Base-by-base conservation (phyloP, 2,329 filamentous ascomycete species). In the Neurospora crassa region DNA sequence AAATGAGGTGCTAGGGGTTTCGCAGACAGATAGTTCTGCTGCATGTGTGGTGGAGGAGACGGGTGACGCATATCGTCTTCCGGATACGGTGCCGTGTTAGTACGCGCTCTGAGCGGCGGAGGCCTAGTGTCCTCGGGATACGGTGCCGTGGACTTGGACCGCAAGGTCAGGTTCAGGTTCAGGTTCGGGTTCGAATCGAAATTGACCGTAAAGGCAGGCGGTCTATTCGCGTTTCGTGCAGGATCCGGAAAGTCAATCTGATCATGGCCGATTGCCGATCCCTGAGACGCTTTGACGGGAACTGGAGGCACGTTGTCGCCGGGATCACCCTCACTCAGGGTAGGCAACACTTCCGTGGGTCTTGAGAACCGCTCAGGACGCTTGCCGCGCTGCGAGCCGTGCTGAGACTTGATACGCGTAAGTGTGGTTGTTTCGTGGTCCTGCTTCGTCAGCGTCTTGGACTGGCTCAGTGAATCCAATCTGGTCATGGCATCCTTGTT, bases 371-470 rank as follows among this genome's bases (percentile, higher is more conserved):
- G 83, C 43, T 89, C 88, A 0, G 88, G 89, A 70, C 88, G 83
- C 76, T 84, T 84, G 41, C 89, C 89, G 68, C 87, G 83, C 77
- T 90, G 88, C 18, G 91, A 92, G 18, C 90, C 91, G 77, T 93
- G 89, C 74, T 91, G 89, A 3, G 89, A 93, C 81, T 92, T 97
- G 83, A 99, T 98, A 70, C 92, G 89, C 69, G 89, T 91, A 74
- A 99, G 89, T 0, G 96, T 94, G 59, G 96, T 91, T 70, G 94
- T 93, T 80, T 98, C 95, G 79, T 99, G 96, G 77, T 98, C 96
- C 76, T 91, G 88, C 82, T 94, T 94, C 2, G 93, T 96, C 67
- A 98, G 84, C 3, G 92, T 92, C 80, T 93, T 93, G 71, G 93
- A 91, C 76, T 92, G 89, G 67, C 89, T 90, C 69, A 99, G 90